Percentiles rank a stretch among this genome's conserved stretches.
These are phyloP conservation scores for Cercophora scortea DNA, from an alignment of 495 filamentous ascomycete genomes.

Conservation along the genomic window DNA sequence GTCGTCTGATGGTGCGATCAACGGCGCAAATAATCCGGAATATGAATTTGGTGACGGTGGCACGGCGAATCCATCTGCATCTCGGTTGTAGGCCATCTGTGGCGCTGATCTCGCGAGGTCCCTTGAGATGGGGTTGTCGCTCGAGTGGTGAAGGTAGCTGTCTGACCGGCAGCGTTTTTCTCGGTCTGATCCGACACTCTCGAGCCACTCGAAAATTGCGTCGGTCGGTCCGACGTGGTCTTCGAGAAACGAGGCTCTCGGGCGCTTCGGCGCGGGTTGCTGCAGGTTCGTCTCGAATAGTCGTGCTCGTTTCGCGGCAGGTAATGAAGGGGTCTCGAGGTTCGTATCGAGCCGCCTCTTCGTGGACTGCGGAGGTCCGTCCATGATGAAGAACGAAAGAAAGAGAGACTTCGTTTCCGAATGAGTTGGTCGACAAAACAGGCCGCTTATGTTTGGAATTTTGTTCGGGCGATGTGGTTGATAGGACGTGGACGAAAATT, in stretches of 20 bases:
- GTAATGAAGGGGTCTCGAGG: neutral
- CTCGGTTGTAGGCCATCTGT: neutral
- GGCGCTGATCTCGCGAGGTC: neutral
- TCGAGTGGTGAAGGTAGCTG: neutral
- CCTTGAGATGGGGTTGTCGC: neutral
- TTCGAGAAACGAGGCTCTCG: neutral
- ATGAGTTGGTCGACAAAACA: too few species aligned
- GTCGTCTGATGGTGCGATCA: neutral
- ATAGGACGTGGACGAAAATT: too few species aligned
- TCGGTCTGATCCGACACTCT: neutral
- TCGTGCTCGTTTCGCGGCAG: slow-evolving; percentile 1
- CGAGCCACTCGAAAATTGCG: slow-evolving; percentile 3
- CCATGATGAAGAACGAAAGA: neutral
- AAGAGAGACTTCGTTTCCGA: too few species aligned
- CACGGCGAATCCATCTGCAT: neutral
- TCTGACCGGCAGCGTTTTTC: neutral
- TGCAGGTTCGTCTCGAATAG: neutral
- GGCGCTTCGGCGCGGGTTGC: neutral
- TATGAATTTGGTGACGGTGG: neutral
- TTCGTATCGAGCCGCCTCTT: neutral
- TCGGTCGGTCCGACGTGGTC: neutral
- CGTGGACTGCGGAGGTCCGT: neutral
- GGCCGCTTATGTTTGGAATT: too few species aligned
- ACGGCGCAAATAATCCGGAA: neutral
- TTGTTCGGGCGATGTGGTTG: too few species aligned